Base-by-base conservation (phyloP, 2,329 filamentous ascomycete species). In the Fusarium graminum region DNA sequence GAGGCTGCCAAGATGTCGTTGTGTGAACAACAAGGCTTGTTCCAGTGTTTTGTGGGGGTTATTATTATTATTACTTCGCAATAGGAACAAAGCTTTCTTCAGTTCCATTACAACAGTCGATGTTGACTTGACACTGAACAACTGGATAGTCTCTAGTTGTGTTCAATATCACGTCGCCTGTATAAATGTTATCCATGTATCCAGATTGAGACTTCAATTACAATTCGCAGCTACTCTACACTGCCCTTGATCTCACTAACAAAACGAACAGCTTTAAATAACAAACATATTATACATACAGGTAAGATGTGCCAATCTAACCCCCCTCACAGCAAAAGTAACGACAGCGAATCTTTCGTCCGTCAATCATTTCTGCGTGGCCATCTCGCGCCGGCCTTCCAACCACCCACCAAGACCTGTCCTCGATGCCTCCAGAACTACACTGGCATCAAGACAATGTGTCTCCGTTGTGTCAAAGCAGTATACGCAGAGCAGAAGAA, bases 361-460 rank as follows among this genome's bases (percentile, higher is more conserved):
- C 45, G 36, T 7, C 59, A 67, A 28, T 36, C 19, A 14, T 56
- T 36, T 17, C 51, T 64, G 4, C 54, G 66, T 0, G 66, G 66
- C 7, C 39, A 61, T 17, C 39, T 69, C n/a, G 43, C 32, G 0
- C 66, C 65, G 1, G 47, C 51, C 34, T 58, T 67, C 28, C 30
- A 47, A 5, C 55, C 67, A 1, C 36, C 38, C 1, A 2, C 3
- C 0, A 68, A 53, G 19, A 49, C 22, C 6, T 72, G 69, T 4
- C 22, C 39, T 0, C 11, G 17, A 7, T 72, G 69, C 46, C 19
- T 14, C 1, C 42, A 41, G 0, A 3, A 5, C 1, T 63, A 62
- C 19, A 36, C 8, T 0, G 44, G 58, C n/a, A 10, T 25, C 11
- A 38, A 17, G 1, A 39, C 7, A 4, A 43, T 66, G 26, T 72